phyloP scores from a whole-genome alignment of 306 rosid species.

The Abrus precatorius region DNA sequence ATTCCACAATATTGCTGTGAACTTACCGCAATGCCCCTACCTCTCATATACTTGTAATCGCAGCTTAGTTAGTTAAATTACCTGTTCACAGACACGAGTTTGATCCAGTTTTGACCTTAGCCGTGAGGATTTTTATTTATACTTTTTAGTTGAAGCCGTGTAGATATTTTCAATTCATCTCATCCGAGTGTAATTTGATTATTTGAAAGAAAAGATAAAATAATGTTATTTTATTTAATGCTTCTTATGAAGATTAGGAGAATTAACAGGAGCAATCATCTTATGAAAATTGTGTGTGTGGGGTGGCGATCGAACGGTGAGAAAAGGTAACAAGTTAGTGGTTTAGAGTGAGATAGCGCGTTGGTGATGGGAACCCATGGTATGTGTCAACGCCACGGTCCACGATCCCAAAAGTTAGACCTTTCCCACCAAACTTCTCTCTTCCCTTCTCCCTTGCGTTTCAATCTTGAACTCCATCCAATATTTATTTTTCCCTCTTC shows the following conservation, averaged over 20 bases:
- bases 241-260: no score
- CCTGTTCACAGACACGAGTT: background rate
- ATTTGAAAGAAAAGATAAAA: no score
- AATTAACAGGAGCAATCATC: no score
- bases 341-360: background rate
- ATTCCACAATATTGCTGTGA: background rate
- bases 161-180: no score
- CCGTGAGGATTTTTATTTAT: no score
- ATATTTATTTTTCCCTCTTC: background rate
- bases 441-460: constrained; percentile 45
- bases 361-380: background rate
- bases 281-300: no score
- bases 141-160: background rate
- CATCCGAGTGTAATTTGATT: no score
- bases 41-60: no score
- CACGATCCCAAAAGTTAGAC: constrained; percentile 34
- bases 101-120: background rate
- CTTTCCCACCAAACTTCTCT: constrained; percentile 54
- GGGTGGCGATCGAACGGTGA: constrained; percentile 5
- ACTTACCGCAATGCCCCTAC: background rate
- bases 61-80: no score
- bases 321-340: background rate
- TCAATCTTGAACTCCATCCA: constrained; percentile 43
- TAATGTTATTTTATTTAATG: no score
- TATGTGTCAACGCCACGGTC: constrained; percentile 41